Evolutionary conservation across 1,284 basidiomycete genomes (phyloP), one percentile per base, ranked within the genome.

Genomic region (Ustanciosporium gigantosporum): DNA sequence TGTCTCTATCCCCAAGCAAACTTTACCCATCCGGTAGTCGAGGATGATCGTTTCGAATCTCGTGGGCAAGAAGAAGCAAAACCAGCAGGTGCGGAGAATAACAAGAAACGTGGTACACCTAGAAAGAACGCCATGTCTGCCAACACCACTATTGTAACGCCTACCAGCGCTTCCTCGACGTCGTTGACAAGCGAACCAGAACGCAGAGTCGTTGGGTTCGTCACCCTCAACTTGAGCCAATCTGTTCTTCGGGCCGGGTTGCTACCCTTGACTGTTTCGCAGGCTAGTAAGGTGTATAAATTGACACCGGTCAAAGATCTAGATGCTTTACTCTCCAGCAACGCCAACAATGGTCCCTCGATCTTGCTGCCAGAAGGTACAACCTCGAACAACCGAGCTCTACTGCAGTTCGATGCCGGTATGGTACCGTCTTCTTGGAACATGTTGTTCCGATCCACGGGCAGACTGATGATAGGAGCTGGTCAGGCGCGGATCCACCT

Each of bases 331-430:
- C n/a, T n/a, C n/a, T n/a, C 55, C 66, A 25, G 56, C 47, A 0
- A 43, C 29, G 1, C 13, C 1, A n/a, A 29, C 27, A 11, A 19
- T 15, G 32, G 32, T 19, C 15, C 17, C 35, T 3, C 41, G 32
- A n/a, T 66, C 17, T 3, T 73, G 1, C 75, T 75, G 36, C 74
- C 74, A 0, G 74, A 76, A 37, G 57, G 67, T 9, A 47, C 50
- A 2, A 67, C 56, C 2, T 51, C 46, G 8, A 68, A 65, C 53
- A 53, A 56, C 29, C 49, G 58, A 2, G 66, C 55, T 3, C 31
- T 65, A 2, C 51, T 68, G 11, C 27, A 25, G n/a, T 40, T 31
- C 39, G 11, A 9, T n/a, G 11, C 32, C 32, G 9, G 8, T 19
- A 8, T 35, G 11, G 8, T 19, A 8, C 27, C 27, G 27, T n/a